Percentiles rank a stretch among this genome's conserved stretches.
These are phyloP conservation scores for Pseudoscleropodium purum DNA, from an alignment of 225 moss, liverwort and hornwort species.

Conservation along the genomic window DNA sequence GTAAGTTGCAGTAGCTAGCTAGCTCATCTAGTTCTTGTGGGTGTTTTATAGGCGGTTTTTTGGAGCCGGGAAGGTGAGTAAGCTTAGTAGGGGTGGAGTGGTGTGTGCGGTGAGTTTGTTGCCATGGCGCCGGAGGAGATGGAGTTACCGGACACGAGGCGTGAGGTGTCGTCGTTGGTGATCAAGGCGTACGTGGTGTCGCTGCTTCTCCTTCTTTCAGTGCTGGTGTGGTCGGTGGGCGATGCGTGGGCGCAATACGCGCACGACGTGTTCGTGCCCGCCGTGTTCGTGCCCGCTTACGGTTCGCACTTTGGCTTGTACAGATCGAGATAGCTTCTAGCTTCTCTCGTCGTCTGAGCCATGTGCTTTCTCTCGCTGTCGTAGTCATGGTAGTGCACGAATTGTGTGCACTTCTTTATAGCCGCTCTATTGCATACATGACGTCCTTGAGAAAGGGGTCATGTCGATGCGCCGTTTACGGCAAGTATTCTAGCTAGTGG, in stretches of 20 bases:
- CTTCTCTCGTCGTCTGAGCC: too few species aligned
- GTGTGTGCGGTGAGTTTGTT: not conserved
- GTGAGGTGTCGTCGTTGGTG: constrained; percentile 15
- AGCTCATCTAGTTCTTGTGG: too few species aligned
- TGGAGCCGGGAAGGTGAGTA: not conserved
- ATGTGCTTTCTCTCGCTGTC: not conserved
- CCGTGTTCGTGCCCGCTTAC: not conserved
- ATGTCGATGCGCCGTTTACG: not conserved
- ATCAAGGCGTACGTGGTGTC: constrained; percentile 42
- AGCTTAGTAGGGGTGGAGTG: not conserved
- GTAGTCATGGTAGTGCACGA: not conserved
- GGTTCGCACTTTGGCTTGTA: not conserved
- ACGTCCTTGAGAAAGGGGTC: not conserved
- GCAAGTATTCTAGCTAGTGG: not conserved
- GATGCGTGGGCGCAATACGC: constrained; percentile 30
- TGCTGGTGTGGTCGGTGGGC: constrained; percentile 29
- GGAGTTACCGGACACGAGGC: constrained; percentile 12
- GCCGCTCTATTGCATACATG: not conserved
- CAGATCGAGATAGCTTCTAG: not conserved
- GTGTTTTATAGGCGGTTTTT: too few species aligned
- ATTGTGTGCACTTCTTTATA: not conserved
- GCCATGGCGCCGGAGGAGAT: not conserved
- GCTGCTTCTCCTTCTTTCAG: constrained; percentile 22
- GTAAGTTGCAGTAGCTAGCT: not conserved
- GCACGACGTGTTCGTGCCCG: not conserved